Evolutionary conservation across 768 basidiomycete genomes (phyloP).

Genomic region (Kwoniella bestiolae): DNA sequence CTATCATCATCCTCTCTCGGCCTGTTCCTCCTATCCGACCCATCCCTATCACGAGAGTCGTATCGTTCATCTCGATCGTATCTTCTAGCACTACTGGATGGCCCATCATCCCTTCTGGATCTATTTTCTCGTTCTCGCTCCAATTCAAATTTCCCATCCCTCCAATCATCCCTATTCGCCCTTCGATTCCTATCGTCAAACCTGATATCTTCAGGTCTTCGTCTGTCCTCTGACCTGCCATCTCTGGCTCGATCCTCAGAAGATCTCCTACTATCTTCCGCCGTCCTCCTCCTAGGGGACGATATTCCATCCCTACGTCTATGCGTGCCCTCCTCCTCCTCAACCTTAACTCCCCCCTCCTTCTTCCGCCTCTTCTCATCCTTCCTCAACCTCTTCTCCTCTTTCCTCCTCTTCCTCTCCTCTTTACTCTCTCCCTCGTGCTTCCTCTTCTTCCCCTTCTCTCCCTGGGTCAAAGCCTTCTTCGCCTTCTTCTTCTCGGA

Average conservation of each 20-base stretch:
- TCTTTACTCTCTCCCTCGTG: constrained; percentile 64
- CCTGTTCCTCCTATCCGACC: constrained; percentile 3
- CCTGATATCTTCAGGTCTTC: too few relatives aligned
- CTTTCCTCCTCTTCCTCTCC: constrained; percentile 75
- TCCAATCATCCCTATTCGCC: constrained; percentile 37
- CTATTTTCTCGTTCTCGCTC: constrained; percentile 24
- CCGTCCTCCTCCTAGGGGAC: neutral
- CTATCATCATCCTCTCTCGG: constrained; percentile 1
- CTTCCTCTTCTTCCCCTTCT: constrained; percentile 63
- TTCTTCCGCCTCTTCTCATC: constrained; percentile 30
- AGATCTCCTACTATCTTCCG: neutral
- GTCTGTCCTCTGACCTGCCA: constrained; percentile 2
- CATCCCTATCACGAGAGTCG: neutral
- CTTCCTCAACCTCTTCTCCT: constrained; percentile 72
- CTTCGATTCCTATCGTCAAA: constrained; percentile 18
- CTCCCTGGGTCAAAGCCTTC: constrained; percentile 41
- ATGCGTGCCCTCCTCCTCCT: constrained; percentile 7
- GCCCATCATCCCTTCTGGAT: constrained; percentile 16
- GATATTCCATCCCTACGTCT: neutral
- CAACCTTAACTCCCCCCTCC: constrained; percentile 15
- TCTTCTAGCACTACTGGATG: constrained; percentile 7
- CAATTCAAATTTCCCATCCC: constrained; percentile 36
- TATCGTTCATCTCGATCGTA: constrained; percentile 5
- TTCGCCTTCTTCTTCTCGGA: constrained; percentile 64
- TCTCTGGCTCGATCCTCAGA: constrained; percentile 8